These are phyloP conservation scores for Ustilago shanxiensis DNA, from an alignment of 1,284 basidiomycete genomes.

Conservation along the genomic window DNA sequence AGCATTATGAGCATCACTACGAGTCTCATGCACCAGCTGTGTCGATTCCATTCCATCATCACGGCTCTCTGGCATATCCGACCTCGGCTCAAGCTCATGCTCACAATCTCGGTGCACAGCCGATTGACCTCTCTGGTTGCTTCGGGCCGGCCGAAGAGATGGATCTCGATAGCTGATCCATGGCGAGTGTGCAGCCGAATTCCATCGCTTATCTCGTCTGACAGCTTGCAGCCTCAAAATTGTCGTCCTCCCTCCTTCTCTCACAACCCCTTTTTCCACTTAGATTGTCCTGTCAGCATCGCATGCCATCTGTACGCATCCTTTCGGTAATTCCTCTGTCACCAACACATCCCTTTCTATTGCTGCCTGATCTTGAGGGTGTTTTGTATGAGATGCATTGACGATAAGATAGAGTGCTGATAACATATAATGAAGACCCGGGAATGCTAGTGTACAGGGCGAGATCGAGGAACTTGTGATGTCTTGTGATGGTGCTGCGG, in stretches of 20 bases:
- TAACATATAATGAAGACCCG: background rate
- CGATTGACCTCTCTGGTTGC: constrained; percentile 30
- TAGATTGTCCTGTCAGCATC: background rate
- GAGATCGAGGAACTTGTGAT: background rate
- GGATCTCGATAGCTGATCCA: constrained; percentile 43
- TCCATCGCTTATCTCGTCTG: background rate
- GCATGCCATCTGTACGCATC: constrained; percentile 9
- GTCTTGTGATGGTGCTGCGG: no score
- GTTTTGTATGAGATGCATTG: background rate
- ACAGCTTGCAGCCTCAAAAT: background rate
- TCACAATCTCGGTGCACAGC: constrained; percentile 27
- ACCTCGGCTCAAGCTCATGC: background rate
- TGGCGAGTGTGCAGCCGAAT: background rate
- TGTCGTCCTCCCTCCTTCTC: background rate
- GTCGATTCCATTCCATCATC: background rate
- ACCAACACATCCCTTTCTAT: background rate
- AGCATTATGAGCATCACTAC: constrained; percentile 25
- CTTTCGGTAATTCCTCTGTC: background rate
- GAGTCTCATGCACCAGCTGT: constrained; percentile 5
- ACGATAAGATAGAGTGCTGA: background rate
- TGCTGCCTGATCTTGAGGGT: background rate
- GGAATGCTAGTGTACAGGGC: constrained; percentile 3
- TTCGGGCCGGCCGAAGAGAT: constrained; percentile 44
- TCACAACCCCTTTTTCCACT: background rate
- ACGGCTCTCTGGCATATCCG: background rate